These are phyloP conservation scores for Neopestalotiopsis clavispora DNA, from an alignment of 2,329 filamentous ascomycete species.

Conservation along the genomic window DNA sequence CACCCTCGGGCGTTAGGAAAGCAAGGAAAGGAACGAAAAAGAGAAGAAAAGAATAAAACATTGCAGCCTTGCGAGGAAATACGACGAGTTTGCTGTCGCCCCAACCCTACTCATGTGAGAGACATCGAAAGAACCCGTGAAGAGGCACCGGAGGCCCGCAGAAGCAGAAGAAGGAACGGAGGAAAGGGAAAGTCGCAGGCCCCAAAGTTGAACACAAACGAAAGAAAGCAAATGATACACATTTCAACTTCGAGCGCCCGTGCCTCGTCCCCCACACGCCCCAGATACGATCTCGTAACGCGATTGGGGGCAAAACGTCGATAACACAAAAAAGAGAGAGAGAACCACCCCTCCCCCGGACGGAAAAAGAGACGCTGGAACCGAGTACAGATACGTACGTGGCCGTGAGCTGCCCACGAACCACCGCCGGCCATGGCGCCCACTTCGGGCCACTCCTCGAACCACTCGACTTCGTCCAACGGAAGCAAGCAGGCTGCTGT, in stretches of 20 bases:
- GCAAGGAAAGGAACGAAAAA: neutral
- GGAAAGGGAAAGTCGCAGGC: neutral
- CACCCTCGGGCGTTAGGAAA: neutral
- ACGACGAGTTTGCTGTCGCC: neutral
- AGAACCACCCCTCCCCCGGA: neutral
- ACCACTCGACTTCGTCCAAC: conserved; percentile 37
- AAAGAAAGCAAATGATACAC: conserved; percentile 2
- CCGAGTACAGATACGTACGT: neutral
- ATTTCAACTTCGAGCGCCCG: conserved; percentile 3
- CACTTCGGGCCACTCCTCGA: conserved; percentile 33
- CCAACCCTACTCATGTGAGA: neutral
- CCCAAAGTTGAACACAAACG: neutral
- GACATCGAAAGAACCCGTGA: neutral
- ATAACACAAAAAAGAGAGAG: neutral
- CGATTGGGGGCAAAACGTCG: neutral
- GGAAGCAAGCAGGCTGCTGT: conserved; percentile 42
- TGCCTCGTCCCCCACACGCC: conserved; percentile 13
- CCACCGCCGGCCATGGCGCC: conserved; percentile 41
- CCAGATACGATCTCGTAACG: conserved; percentile 10
- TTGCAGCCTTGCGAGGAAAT: neutral
- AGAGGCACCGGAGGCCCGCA: neutral
- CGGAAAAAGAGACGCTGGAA: neutral
- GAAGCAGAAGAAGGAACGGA: neutral
- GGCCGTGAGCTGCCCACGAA: conserved; percentile 10
- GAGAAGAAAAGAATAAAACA: neutral